A percentile compares a stretch with the other conserved stretches of the same genome.
These are phyloP conservation scores for Rubroshorea leprosula DNA, from an alignment of 345 rosid species.

Conservation along the genomic window DNA sequence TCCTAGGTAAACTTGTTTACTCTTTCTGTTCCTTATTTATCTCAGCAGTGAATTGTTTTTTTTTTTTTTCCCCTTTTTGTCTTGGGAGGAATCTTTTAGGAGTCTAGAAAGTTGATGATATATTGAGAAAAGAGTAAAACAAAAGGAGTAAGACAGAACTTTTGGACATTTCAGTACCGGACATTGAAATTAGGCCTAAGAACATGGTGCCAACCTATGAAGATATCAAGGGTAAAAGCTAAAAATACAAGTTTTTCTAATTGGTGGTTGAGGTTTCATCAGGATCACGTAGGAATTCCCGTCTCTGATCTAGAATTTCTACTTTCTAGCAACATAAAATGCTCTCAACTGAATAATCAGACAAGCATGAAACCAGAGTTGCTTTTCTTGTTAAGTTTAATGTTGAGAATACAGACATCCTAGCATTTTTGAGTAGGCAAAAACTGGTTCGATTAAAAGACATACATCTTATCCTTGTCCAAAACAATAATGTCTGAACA, in stretches of 20 bases:
- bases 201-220: not conserved
- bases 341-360: not conserved
- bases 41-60: not conserved
- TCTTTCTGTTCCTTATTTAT: slow-evolving; percentile 8
- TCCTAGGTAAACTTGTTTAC: slow-evolving; percentile 12
- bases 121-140: no score
- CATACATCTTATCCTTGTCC: not conserved
- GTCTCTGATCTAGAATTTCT: no score
- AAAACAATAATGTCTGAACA: no score
- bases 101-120: no score
- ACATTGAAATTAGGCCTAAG: not conserved
- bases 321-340: not conserved
- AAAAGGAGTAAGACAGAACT: no score
- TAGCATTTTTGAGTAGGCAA: no score
- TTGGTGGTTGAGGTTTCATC: slow-evolving; percentile 23
- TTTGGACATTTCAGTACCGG: not conserved
- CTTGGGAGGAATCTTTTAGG: no score
- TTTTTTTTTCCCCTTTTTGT: no score
- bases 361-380: not conserved
- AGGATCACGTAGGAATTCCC: slow-evolving; percentile 29
- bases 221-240: not conserved
- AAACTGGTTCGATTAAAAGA: no score
- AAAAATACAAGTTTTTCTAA: slow-evolving; percentile 1
- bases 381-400: no score
- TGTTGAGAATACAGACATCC: not conserved